These are phyloP conservation scores for Psophocarpus tetragonolobus DNA, from an alignment of 306 rosid species.

Conservation along the genomic window DNA sequence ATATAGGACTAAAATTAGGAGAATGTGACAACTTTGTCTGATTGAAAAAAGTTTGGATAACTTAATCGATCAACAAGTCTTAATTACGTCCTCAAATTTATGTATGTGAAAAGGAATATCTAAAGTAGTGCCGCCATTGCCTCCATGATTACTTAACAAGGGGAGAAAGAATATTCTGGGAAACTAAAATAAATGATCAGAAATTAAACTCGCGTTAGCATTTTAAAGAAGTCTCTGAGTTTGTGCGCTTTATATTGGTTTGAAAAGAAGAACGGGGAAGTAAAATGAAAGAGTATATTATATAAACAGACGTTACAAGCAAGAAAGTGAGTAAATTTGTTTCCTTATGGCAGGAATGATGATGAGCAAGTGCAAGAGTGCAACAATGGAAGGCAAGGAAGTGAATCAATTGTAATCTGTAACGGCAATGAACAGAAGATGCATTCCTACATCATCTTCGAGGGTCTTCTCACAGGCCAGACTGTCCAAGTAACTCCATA, in stretches of 20 bases:
- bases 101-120: background rate
- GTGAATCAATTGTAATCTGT: background rate
- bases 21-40: background rate
- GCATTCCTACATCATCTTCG: conserved; percentile 57
- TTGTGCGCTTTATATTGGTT: background rate
- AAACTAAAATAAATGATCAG: background rate
- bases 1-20: background rate
- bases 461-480: conserved; percentile 50
- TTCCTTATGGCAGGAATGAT: conserved; percentile 46
- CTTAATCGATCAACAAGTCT: background rate
- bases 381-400: conserved; percentile 29
- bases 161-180: background rate
- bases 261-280: background rate
- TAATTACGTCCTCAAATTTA: background rate
- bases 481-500: conserved; percentile 46
- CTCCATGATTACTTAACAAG: background rate
- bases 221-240: background rate
- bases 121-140: background rate
- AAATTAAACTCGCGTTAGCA: background rate
- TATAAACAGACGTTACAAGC: too few species aligned
- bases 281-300: too few species aligned
- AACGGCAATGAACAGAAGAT: conserved; percentile 43
- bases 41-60: background rate
- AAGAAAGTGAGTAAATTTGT: background rate
- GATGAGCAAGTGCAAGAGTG: conserved; percentile 32